Conservation (phyloP, 148 eudicot genomes). For the Camellia lanceoleosa region DNA sequence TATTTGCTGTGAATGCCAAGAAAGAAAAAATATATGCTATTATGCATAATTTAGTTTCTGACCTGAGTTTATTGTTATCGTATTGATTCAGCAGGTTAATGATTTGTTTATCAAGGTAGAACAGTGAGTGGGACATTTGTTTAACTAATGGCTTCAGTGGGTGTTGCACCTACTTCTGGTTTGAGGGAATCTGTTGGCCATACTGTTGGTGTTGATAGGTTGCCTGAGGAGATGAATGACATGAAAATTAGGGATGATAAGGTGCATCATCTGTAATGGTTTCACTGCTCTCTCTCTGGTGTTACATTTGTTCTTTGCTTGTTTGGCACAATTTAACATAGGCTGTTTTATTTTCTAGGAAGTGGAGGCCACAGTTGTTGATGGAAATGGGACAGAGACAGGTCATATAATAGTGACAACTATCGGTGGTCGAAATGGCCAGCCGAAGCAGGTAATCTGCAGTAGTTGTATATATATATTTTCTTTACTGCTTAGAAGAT, state of each 20-base stretch:
- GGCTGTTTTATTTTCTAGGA: slow-evolving; percentile 43
- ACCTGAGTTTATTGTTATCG: background rate
- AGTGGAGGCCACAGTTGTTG: slow-evolving; percentile 67
- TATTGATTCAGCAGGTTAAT: slow-evolving; percentile 1
- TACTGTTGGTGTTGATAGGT: slow-evolving; percentile 51
- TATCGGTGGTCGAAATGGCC: slow-evolving; percentile 80
- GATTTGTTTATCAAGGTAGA: background rate
- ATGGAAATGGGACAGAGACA: slow-evolving; percentile 84
- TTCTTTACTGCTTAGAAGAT: background rate
- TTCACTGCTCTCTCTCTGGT: background rate
- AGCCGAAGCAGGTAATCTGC: slow-evolving; percentile 71
- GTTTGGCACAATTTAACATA: slow-evolving; percentile 1
- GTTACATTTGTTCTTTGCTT: background rate
- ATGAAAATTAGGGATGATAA: slow-evolving; percentile 83
- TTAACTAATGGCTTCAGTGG: slow-evolving; percentile 46
- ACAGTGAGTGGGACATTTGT: slow-evolving; percentile 17
- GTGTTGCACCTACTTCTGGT: slow-evolving; percentile 45
- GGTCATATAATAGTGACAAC: slow-evolving; percentile 87
- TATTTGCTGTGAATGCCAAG: background rate
- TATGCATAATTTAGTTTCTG: background rate
- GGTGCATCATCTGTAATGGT: slow-evolving; percentile 24
- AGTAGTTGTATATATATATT: background rate
- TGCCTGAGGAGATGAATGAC: slow-evolving; percentile 82
- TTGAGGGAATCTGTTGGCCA: slow-evolving; percentile 49
- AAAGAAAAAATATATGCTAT: background rate